A percentile compares a stretch with the other conserved stretches of the same genome.
Evolutionary conservation across 1,284 basidiomycete species (phyloP).

Genomic region (Cryptococcus neoformans): DNA sequence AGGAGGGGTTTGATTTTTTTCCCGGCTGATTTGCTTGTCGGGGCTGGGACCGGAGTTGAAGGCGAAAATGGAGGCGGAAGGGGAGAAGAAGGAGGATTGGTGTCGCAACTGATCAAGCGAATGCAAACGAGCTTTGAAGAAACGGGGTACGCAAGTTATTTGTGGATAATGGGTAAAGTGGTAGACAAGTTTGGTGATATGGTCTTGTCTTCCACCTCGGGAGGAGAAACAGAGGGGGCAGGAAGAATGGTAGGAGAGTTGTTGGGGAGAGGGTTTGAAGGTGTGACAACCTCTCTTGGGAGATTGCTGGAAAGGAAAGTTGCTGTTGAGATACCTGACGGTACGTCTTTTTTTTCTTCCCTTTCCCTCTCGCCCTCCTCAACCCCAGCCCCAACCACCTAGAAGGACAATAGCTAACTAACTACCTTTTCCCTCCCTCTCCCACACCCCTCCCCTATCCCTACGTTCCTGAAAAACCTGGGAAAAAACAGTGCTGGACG

Average conservation of each 20-base stretch:
- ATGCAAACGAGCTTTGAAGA: constrained; percentile 75
- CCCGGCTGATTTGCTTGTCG: constrained; percentile 59
- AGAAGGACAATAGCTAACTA: too few species aligned
- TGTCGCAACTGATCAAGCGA: constrained; percentile 67
- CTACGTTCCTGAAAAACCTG: too few species aligned
- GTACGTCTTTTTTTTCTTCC: constrained; percentile 51
- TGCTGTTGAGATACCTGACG: constrained; percentile 74
- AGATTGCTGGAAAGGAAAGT: constrained; percentile 63
- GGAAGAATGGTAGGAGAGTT: constrained; percentile 36
- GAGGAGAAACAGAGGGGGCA: too few species aligned
- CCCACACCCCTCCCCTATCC: neutral
- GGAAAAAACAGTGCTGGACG: constrained; percentile 75
- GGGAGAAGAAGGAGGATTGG: constrained; percentile 45
- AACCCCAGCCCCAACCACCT: neutral
- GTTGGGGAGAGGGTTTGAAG: constrained; percentile 67
- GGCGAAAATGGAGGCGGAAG: too few species aligned
- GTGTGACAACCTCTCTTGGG: constrained; percentile 67
- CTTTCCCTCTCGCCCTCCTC: constrained; percentile 2
- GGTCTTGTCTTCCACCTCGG: constrained; percentile 1
- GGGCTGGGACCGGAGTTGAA: too few species aligned
- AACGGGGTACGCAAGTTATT: constrained; percentile 80
- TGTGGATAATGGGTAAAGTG: constrained; percentile 92
- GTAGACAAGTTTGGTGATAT: constrained; percentile 67
- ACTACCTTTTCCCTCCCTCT: too few species aligned
- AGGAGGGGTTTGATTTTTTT: constrained; percentile 84